Percentiles rank a stretch among this genome's conserved stretches.
phyloP scores from a whole-genome alignment of 495 filamentous ascomycete genomes.

The Cercophora scortea region DNA sequence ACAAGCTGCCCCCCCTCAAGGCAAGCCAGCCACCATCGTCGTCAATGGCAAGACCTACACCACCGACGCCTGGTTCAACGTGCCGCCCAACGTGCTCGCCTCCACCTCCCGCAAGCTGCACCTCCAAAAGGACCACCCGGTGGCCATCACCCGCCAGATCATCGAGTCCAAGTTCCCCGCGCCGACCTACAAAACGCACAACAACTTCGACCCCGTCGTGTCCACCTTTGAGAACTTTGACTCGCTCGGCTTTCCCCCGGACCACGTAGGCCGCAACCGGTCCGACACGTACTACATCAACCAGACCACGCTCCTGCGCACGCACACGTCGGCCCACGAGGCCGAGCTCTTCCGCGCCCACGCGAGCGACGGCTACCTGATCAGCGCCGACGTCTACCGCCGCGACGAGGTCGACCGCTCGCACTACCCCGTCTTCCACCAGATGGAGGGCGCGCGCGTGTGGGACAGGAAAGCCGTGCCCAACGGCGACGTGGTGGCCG shows the following conservation, averaged over 20 bases:
- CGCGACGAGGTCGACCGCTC: slow-evolving; percentile 89
- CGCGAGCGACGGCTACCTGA: slow-evolving; percentile 70
- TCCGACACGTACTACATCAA: slow-evolving; percentile 98
- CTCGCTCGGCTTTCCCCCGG: slow-evolving; percentile 80
- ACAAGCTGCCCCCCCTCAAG: neutral
- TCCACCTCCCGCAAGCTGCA: slow-evolving; percentile 70
- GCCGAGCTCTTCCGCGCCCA: slow-evolving; percentile 74
- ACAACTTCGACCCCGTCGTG: slow-evolving; percentile 76
- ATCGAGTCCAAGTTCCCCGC: slow-evolving; percentile 82
- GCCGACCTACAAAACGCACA: slow-evolving; percentile 67
- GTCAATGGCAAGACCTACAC: slow-evolving; percentile 58
- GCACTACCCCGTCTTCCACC: slow-evolving; percentile 96
- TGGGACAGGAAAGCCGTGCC: slow-evolving; percentile 67
- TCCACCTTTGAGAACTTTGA: slow-evolving; percentile 86
- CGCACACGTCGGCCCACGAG: slow-evolving; percentile 91
- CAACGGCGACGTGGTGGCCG: slow-evolving; percentile 51
- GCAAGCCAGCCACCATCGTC: slow-evolving; percentile 5
- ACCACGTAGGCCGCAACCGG: slow-evolving; percentile 81
- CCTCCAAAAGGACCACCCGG: slow-evolving; percentile 78
- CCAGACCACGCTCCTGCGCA: slow-evolving; percentile 71
- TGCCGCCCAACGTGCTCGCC: slow-evolving; percentile 64
- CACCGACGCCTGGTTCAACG: slow-evolving; percentile 80
- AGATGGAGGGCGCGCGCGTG: slow-evolving; percentile 91
- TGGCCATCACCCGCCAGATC: slow-evolving; percentile 81
- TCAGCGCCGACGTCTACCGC: slow-evolving; percentile 93